Base-by-base conservation (phyloP, 805 yeast genomes). In the Hanseniaspora nectarophila region DNA sequence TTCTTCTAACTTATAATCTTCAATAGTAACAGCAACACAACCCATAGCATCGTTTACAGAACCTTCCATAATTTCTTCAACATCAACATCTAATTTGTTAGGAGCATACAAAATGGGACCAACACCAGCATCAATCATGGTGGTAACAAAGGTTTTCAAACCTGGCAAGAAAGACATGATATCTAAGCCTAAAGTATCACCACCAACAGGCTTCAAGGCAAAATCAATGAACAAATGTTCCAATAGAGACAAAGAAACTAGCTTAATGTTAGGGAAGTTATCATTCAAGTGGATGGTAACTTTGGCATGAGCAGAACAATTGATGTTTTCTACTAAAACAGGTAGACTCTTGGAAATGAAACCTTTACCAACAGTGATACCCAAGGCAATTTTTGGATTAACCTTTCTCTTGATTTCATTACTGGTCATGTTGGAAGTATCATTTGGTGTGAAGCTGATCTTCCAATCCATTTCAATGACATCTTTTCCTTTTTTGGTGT, bases 81-180 rank as follows among this genome's bases (percentile, higher is more conserved):
- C 83, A 59, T 84, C 81, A 55, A 85, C 68, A 61, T 84, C 90
- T 39, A 82, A 66, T 52, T 85, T 80, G 65, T 85, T 85, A 58
- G 95, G 95, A 9, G 89, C 88, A 63, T 84, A 84, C 55, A 85
- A 66, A 80, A 83, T 78, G 40, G 90, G 92, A 40, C 84, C 80
- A 60, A 80, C 78, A 57, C 70, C 81, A 45, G 84, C 68, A 65
- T 85, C 82, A 61, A 85, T 78, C 63, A 81, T 72, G 21, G 75
- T 72, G 56, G 81, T 83, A 51, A 85, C 88, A 61, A 84, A 80
- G 2, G 79, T 70, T 23, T 85, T 74, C 61, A 85, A 75, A 56
- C 92, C 92, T 4, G 95, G 95, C 57, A 85, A 74, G 59, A 84
- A 73, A 2, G 89, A 80, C 94, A 85, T 85, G 58, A 85, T 76